Conservation (phyloP, 2,329 filamentous ascomycete genomes). For the Fusarium subtropicale region DNA sequence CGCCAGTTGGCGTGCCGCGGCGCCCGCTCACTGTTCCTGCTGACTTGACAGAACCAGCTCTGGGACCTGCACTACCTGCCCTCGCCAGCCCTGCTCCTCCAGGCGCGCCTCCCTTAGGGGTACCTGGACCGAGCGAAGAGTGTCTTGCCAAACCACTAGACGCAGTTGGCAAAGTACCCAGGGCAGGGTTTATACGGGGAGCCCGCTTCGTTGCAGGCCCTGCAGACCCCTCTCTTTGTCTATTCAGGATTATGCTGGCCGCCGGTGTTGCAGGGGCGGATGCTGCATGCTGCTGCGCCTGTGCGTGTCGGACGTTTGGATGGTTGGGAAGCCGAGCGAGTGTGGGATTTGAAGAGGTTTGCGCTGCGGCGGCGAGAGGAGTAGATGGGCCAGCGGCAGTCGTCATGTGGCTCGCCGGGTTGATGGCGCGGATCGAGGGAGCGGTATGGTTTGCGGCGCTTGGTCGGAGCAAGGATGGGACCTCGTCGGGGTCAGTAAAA, state of each 20-base stretch:
- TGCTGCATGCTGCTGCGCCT: conserved; percentile 63
- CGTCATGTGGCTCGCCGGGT: conserved; percentile 54
- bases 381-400: conserved; percentile 44
- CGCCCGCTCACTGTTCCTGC: conserved; percentile 55
- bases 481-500: conserved; percentile 71
- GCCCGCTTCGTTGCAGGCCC: conserved; percentile 69
- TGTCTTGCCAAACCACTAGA: conserved; percentile 72
- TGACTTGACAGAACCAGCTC: conserved; percentile 61
- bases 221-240: conserved; percentile 69
- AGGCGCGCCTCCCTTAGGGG: conserved; percentile 61
- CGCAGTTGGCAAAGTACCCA: conserved; percentile 61
- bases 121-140: conserved; percentile 71
- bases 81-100: conserved; percentile 54
- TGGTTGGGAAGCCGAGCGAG: conserved; percentile 58
- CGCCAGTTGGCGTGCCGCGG: conserved; percentile 61
- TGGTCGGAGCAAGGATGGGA: conserved; percentile 71
- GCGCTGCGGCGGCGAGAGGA: conserved; percentile 44
- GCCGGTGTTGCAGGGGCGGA: conserved; percentile 72
- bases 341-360: conserved; percentile 55
- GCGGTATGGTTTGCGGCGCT: conserved; percentile 64
- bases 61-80: conserved; percentile 71
- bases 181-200: conserved; percentile 60
- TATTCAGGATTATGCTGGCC: conserved; percentile 68
- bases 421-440: conserved; percentile 57
- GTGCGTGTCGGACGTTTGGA: conserved; percentile 62